Evolutionary conservation across 177 flowering plant species (phyloP).

Genomic region (Tripterygium wilfordii): DNA sequence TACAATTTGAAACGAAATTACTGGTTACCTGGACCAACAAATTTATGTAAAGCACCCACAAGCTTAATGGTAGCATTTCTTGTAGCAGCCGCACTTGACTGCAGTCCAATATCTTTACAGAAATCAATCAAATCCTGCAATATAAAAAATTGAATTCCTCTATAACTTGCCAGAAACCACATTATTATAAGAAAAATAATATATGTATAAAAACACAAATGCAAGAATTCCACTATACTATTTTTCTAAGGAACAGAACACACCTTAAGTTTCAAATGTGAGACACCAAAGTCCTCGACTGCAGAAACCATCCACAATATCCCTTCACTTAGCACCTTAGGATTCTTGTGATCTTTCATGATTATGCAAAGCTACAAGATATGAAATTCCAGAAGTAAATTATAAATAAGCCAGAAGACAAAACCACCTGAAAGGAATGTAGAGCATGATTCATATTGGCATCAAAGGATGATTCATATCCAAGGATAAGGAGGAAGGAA

Average conservation of each 20-base stretch:
- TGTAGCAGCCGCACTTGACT: slow-evolving; percentile 97
- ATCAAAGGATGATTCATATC: no score
- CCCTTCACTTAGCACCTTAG: slow-evolving; percentile 99
- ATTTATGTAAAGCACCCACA: slow-evolving; percentile 81
- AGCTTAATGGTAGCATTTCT: slow-evolving; percentile 93
- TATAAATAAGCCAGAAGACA: no score
- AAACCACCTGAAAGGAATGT: no score
- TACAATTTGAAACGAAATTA: no score
- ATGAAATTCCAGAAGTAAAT: neutral
- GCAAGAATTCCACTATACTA: no score
- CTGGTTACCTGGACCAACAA: slow-evolving; percentile 89
- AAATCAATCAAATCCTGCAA: slow-evolving; percentile 91
- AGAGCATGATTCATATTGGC: no score
- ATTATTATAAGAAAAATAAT: no score
- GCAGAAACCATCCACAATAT: slow-evolving; percentile 95
- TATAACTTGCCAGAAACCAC: neutral
- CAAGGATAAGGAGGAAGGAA: no score
- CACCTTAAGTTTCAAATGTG: slow-evolving; percentile 88
- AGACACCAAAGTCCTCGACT: slow-evolving; percentile 88
- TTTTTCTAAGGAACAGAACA: slow-evolving; percentile 6
- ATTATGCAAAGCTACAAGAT: slow-evolving; percentile 73
- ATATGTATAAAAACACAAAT: no score
- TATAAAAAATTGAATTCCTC: neutral
- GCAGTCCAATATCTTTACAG: slow-evolving; percentile 92
- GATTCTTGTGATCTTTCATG: slow-evolving; percentile 99